Base-by-base conservation (phyloP, 176 grass and related monocot species). In the Guadua angustifolia region DNA sequence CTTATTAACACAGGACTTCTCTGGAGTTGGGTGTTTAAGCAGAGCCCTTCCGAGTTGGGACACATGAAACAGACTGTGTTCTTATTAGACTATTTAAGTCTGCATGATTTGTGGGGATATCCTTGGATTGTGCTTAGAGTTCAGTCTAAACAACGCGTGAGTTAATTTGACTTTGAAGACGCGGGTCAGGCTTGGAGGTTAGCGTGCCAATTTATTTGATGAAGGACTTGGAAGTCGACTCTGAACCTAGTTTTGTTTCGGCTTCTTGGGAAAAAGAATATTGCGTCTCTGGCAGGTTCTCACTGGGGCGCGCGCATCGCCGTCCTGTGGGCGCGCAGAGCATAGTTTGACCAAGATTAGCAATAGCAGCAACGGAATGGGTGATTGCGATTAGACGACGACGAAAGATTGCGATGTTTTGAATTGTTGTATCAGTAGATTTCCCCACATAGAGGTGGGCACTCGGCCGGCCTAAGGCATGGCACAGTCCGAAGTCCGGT, bases 101-200 rank as follows among this genome's bases (percentile, higher is more conserved):
- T 36, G 35, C 19, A 40, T 5, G 46, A 53, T 53, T 66, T 5
- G 32, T 7, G 70, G 70, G 44, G 70, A 52, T 75, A 83, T 83
- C 60, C n/a, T 7, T 3, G 21, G 10, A 55, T 53, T 43, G 35
- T 61, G n/a, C 69, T 47, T 15, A 6, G 67, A 45, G 10, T 25
- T 5, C 57, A 12, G 9, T 1, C n/a, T 25, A 71, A 43, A 69
- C 36, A 2, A 42, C 8, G 36, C 36, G 3, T 2, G 8, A 53
- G 19, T 5, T 7, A 2, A 42, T 76, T 76, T 26, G 14, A 21
- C 61, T 2, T 33, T 1, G 9, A 9, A 15, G 35, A 24, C 14
- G 0, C 16, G 3, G 55, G 45, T 60, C 9, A 60, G 57, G 15
- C 9, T 11, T 4, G 3, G 10, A 5, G 57, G 57, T 25, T 59